Percentiles rank a stretch among this genome's conserved stretches.
Evolutionary conservation across 1,139 yeast genomes (phyloP).

Genomic region (Hansenula lynferdii): DNA sequence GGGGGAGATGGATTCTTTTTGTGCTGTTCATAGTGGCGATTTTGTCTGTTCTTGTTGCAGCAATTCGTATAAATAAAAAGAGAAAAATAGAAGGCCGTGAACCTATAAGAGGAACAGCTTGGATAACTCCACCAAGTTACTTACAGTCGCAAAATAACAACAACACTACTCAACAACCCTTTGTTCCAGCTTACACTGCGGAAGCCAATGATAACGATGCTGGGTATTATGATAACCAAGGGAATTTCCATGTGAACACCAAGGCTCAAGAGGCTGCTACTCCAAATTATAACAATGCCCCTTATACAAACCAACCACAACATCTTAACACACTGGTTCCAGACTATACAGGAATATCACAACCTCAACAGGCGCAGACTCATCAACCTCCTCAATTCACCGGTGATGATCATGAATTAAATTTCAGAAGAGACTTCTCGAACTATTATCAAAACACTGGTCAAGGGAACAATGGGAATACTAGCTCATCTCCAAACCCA

Average conservation of each 20-base stretch:
- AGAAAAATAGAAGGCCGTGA: conserved; percentile 57
- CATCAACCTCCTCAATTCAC: conserved; percentile 6
- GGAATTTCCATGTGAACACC: conserved; percentile 41
- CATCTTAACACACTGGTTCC: conserved; percentile 17
- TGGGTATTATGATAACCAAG: conserved; percentile 74
- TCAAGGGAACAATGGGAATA: not conserved
- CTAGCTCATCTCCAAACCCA: not conserved
- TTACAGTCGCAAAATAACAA: conserved; percentile 43
- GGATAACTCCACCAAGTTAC: conserved; percentile 93
- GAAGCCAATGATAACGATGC: conserved; percentile 65
- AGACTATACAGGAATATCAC: conserved; percentile 17
- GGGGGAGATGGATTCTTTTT: conserved; percentile 44
- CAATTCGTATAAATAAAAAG: conserved; percentile 53
- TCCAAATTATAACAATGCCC: not conserved
- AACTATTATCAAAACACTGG: conserved; percentile 12
- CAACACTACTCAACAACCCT: conserved; percentile 32
- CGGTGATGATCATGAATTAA: conserved; percentile 6
- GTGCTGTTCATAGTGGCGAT: conserved; percentile 42
- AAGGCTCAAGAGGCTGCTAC: conserved; percentile 12
- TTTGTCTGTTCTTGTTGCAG: conserved; percentile 42
- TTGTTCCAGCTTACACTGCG: conserved; percentile 65
- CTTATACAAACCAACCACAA: conserved; percentile 1
- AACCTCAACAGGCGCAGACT: conserved; percentile 3
- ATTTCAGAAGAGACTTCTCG: conserved; percentile 19
- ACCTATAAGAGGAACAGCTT: conserved; percentile 80